Base-by-base conservation (phyloP, 768 basidiomycete genomes). In the Boletus rufocinnamomeus region DNA sequence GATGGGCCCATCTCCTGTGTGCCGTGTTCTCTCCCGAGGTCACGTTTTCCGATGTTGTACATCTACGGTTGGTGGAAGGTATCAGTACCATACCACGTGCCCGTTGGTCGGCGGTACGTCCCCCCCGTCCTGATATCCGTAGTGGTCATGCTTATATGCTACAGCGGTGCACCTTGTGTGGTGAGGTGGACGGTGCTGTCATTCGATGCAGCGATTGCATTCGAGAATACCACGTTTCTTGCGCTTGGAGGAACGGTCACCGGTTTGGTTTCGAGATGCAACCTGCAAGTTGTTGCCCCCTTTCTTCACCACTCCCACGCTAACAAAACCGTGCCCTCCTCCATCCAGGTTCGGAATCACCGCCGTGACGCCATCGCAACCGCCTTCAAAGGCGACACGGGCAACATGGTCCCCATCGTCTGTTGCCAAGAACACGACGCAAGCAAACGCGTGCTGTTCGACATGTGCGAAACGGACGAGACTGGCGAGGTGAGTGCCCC, bases 221-320 rank as follows among this genome's bases (percentile, higher is more conserved):
- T 17, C 83, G 80, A 52, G 85, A 90, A 63, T 94, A 88, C 70
- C 97, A 99, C 70, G 80, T 87, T 9, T 87, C 92, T 0, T 99
- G 97, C 71, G 97, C 93, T 21, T 98, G 93, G 91, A 82, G 80
- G 53, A 78, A 85, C 41, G 89, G 89, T 0, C 85, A 89, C 76
- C 88, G 80, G 63, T 95, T 98, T 63, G 95, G 93, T 30, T 97
- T 99, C 72, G 95, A 98, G 76, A 84, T 98, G 41, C 88, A 89
- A 66, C 82, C 88, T 37, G 93, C 90, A 63, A 68, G 88, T 75
- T 19, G 28, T 9, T 19, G 1, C 19, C 16, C 32, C 25, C 10
- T 44, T 43, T 38, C 19, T 21, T 51, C 9, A 13, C 10, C 8
- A 30, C 32, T 30, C 17, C 55, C 28, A 52, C 19, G 23, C 43